Conservation (phyloP, 441 rosid genomes). For the Gossypium gossypioides region DNA sequence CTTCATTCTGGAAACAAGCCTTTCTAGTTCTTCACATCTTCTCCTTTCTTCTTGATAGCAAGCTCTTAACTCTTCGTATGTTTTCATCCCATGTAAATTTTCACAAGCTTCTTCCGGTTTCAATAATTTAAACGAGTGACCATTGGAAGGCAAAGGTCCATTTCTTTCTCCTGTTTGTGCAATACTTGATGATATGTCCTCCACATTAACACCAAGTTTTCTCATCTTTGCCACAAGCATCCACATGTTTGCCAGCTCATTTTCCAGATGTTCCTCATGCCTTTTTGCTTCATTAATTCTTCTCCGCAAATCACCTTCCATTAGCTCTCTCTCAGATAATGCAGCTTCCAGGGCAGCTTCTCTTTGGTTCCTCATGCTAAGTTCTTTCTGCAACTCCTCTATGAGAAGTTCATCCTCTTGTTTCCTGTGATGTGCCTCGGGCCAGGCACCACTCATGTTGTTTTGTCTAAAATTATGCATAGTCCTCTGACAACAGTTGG, state of each 20-base stretch:
- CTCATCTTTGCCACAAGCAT: slow-evolving; percentile 42
- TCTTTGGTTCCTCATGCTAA: slow-evolving; percentile 30
- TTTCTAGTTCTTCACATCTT: slow-evolving; percentile 46
- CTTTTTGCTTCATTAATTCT: slow-evolving; percentile 42
- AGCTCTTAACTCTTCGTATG: slow-evolving; percentile 28
- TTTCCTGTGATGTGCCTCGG: slow-evolving; percentile 24
- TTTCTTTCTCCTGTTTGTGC: slow-evolving; percentile 23
- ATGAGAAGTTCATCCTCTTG: slow-evolving; percentile 25
- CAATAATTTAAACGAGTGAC: slow-evolving; percentile 19
- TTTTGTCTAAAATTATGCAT: slow-evolving; percentile 27
- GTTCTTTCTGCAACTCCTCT: slow-evolving; percentile 40
- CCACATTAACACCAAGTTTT: slow-evolving; percentile 26
- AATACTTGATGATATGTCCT: slow-evolving; percentile 21
- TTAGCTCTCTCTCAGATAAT: slow-evolving; percentile 31
- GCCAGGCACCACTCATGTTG: slow-evolving; percentile 17
- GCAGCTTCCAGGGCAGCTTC: slow-evolving; percentile 36
- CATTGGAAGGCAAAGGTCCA: slow-evolving; percentile 23
- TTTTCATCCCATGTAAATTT: slow-evolving; percentile 21
- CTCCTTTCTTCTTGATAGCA: slow-evolving; percentile 35
- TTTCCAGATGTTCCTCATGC: slow-evolving; percentile 47
- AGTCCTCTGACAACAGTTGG: slow-evolving; percentile 25
- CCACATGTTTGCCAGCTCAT: slow-evolving; percentile 62
- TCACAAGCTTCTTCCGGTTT: slow-evolving; percentile 21
- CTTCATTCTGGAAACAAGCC: slow-evolving; percentile 40
- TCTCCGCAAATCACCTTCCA: slow-evolving; percentile 34